phyloP scores from a whole-genome alignment of 768 basidiomycete genomes.

The Candolleomyces aberdarensis region DNA sequence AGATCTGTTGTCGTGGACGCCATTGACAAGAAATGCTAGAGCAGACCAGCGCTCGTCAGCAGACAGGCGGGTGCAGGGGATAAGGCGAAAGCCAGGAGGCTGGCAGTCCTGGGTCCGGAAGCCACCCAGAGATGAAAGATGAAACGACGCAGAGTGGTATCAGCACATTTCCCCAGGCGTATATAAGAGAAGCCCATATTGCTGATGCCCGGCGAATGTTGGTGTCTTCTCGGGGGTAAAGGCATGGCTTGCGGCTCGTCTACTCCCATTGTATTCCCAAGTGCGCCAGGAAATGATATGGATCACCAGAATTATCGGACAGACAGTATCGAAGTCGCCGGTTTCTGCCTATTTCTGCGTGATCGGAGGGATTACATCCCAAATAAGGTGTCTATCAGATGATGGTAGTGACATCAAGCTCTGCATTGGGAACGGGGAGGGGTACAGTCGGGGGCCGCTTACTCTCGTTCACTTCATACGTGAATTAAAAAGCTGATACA shows the following conservation, averaged over 20 bases:
- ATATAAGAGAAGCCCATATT: neutral
- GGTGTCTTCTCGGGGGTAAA: neutral
- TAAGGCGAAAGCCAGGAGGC: neutral
- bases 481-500: too few relatives aligned
- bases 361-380: neutral
- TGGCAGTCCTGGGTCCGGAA: neutral
- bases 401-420: too few relatives aligned
- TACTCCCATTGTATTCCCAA: neutral
- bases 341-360: neutral
- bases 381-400: neutral
- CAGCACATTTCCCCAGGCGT: neutral
- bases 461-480: too few relatives aligned
- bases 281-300: neutral
- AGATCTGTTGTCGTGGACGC: neutral
- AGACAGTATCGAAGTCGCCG: neutral
- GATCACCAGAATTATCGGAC: neutral
- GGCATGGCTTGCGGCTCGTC: neutral
- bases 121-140: neutral
- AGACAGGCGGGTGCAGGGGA: neutral
- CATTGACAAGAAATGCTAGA: neutral
- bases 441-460: too few relatives aligned
- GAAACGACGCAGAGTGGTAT: neutral
- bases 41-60: neutral
- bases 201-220: constrained; percentile 3
- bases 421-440: too few relatives aligned